These are phyloP conservation scores for Ceratocystis ficicola DNA, from an alignment of 2,329 filamentous ascomycete genomes.

Conservation along the genomic window DNA sequence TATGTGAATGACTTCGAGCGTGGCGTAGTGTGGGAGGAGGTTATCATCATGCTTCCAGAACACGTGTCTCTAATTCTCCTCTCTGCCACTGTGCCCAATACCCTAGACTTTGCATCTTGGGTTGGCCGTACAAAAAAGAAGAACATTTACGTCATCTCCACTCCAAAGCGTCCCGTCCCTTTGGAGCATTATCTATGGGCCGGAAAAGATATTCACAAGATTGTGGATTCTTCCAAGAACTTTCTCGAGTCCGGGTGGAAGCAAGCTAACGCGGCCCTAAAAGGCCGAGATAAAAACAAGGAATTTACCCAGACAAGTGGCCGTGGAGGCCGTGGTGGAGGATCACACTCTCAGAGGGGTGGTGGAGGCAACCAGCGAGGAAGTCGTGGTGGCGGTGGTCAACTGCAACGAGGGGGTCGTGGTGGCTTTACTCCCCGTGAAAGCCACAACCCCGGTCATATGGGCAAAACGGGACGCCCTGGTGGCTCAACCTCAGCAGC, in stretches of 20 bases:
- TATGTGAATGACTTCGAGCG: conserved; percentile 95
- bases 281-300: conserved; percentile 60
- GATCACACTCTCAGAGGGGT: conserved; percentile 22
- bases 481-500: conserved; percentile 80
- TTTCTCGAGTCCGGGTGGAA: conserved; percentile 94
- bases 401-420: conserved; percentile 41
- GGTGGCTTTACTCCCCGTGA: conserved; percentile 43
- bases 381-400: conserved; percentile 31
- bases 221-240: conserved; percentile 82
- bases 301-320: conserved; percentile 18
- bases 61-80: conserved; percentile 91
- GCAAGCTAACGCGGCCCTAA: conserved; percentile 70
- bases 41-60: conserved; percentile 98
- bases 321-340: conserved; percentile 21
- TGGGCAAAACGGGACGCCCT: conserved; percentile 74
- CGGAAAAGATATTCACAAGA: conserved; percentile 82
- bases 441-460: conserved; percentile 62
- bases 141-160: conserved; percentile 98
- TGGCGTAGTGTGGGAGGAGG: conserved; percentile 98
- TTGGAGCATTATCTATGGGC: conserved; percentile 96
- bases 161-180: conserved; percentile 85
- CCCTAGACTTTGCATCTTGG: conserved; percentile 96
- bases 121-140: conserved; percentile 96
- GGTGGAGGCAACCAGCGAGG: conserved; percentile 31
- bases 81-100: conserved; percentile 94